Percentiles rank a stretch among this genome's conserved stretches.
Evolutionary conservation across 1,139 yeast species (phyloP).

Genomic region (Arxiozyma slooffiae): DNA sequence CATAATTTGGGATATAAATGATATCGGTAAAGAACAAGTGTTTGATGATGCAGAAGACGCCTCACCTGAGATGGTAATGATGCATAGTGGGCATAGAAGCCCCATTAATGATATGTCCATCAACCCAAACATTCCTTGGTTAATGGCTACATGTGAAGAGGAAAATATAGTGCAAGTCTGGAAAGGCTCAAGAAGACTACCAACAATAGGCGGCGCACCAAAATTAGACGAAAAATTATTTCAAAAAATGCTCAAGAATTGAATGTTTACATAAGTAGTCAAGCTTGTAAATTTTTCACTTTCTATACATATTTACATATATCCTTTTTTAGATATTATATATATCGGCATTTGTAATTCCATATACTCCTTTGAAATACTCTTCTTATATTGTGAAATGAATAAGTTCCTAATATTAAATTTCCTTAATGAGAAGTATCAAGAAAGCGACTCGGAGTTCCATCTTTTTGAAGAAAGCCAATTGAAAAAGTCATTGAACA

Average conservation of each 20-base stretch:
- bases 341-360: not conserved
- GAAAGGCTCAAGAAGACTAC: slow-evolving; percentile 50
- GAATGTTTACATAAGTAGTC: not conserved
- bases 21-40: slow-evolving; percentile 69
- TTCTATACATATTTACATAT: not conserved
- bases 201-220: slow-evolving; percentile 27
- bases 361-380: not conserved
- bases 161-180: slow-evolving; percentile 71
- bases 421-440: not conserved
- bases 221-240: not conserved
- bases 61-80: slow-evolving; percentile 70
- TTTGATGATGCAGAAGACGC: slow-evolving; percentile 77
- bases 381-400: not conserved
- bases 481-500: slow-evolving; percentile 72
- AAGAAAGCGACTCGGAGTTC: not conserved
- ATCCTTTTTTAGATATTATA: not conserved
- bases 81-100: slow-evolving; percentile 82
- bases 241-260: not conserved
- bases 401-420: not conserved
- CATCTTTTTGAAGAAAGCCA: slow-evolving; percentile 50
- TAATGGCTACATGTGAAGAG: slow-evolving; percentile 63
- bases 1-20: slow-evolving; percentile 62
- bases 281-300: not conserved
- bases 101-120: slow-evolving; percentile 63
- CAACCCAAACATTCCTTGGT: slow-evolving; percentile 60